These are phyloP conservation scores for Colletotrichum plurivorum DNA, from an alignment of 2,329 filamentous ascomycete genomes.

Conservation along the genomic window DNA sequence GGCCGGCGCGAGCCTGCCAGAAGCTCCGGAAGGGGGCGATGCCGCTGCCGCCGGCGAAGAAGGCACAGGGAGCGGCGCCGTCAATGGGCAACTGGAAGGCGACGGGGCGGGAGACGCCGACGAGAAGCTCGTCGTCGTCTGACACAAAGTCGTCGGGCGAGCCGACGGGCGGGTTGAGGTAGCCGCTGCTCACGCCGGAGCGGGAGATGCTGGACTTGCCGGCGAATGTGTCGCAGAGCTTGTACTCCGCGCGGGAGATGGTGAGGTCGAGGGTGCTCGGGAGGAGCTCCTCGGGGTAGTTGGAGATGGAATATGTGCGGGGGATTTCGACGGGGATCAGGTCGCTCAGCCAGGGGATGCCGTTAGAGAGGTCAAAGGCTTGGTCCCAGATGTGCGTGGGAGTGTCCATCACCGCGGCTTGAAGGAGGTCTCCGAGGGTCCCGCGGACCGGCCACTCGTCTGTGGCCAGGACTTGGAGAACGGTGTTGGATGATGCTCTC, in stretches of 20 bases:
- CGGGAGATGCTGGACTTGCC: conserved; percentile 50
- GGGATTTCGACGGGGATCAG: conserved; percentile 65
- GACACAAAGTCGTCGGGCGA: conserved; percentile 55
- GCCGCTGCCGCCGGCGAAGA: conserved; percentile 68
- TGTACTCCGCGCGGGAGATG: conserved; percentile 65
- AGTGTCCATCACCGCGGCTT: conserved; percentile 63
- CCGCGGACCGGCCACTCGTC: conserved; percentile 67
- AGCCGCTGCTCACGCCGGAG: conserved; percentile 66
- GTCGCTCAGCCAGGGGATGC: conserved; percentile 62
- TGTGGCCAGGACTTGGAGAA: conserved; percentile 62
- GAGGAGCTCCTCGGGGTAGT: conserved; percentile 63
- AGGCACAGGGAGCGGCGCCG: conserved; percentile 63
- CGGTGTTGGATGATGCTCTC: conserved; percentile 63
- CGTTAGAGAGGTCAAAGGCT: conserved; percentile 59
- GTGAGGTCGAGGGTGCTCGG: conserved; percentile 66
- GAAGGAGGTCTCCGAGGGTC: conserved; percentile 64
- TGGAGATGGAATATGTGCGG: conserved; percentile 68
- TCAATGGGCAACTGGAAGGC: conserved; percentile 67
- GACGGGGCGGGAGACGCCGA: conserved; percentile 66
- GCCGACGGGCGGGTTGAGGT: conserved; percentile 64
- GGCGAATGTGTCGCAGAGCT: conserved; percentile 59
- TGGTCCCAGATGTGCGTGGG: conserved; percentile 64
- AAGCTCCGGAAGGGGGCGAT: conserved; percentile 69
- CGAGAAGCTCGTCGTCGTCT: conserved; percentile 61
- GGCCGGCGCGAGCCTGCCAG: conserved; percentile 62